phyloP scores from a whole-genome alignment of 768 basidiomycete species.

The Lactifluus hygrophoroides region DNA sequence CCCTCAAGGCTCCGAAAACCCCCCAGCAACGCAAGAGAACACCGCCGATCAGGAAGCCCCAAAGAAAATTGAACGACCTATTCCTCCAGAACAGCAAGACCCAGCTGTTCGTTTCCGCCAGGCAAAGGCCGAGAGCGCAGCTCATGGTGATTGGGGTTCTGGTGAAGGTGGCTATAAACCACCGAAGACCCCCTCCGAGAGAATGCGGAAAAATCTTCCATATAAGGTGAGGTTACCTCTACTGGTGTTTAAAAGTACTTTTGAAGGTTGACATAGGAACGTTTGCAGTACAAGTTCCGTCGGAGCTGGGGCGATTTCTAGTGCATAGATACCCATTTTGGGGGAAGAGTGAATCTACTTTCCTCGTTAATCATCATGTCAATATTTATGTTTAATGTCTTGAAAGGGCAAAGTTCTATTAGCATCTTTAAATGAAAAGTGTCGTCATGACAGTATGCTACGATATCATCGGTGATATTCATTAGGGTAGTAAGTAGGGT shows the following conservation, averaged over 20 bases:
- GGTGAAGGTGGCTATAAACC: constrained; percentile 63
- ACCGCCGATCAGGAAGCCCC: constrained; percentile 25
- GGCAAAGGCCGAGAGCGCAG: constrained; percentile 43
- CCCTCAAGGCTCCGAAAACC: constrained; percentile 1
- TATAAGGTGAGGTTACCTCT: constrained; percentile 60
- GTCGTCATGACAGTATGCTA: constrained; percentile 1
- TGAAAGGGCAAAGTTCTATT: background rate
- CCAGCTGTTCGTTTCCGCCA: constrained; percentile 52
- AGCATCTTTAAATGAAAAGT: background rate
- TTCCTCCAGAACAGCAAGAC: constrained; percentile 64
- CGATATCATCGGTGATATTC: background rate
- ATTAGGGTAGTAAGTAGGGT: background rate
- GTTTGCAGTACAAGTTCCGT: constrained; percentile 84
- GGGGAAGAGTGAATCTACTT: background rate
- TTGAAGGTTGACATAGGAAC: constrained; percentile 45
- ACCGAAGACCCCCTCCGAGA: constrained; percentile 67
- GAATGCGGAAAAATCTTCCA: constrained; percentile 73
- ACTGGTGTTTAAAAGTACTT: background rate
- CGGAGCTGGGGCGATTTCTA: constrained; percentile 74
- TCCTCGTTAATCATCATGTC: background rate
- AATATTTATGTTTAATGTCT: constrained; percentile 6
- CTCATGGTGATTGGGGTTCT: constrained; percentile 61
- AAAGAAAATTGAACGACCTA: constrained; percentile 37
- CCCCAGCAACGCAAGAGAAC: background rate
- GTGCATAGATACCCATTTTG: background rate